Conservation (phyloP, 148 eudicot species). For the Nepenthes gracilis region DNA sequence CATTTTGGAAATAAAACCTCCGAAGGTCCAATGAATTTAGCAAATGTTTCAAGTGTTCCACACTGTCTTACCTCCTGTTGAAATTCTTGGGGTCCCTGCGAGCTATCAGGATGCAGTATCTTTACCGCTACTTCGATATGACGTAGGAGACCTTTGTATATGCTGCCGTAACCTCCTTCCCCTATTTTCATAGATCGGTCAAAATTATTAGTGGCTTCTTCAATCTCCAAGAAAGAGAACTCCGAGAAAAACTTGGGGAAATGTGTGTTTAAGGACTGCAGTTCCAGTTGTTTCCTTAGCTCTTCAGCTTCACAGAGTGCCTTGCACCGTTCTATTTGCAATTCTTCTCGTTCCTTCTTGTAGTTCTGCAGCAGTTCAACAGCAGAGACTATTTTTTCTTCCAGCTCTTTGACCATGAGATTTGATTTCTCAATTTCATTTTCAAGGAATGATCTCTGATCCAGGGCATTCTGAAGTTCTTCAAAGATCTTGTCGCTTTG, state of each 20-base stretch:
- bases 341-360: conserved; percentile 61
- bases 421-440: conserved; percentile 36
- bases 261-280: conserved; percentile 24
- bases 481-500: conserved; percentile 22
- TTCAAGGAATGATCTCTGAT: conserved; percentile 43
- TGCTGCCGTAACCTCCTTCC: conserved; percentile 76
- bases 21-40: not conserved
- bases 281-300: conserved; percentile 28
- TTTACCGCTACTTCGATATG: conserved; percentile 78
- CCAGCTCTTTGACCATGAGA: conserved; percentile 35
- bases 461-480: conserved; percentile 35
- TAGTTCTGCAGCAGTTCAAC: conserved; percentile 54
- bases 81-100: conserved; percentile 63
- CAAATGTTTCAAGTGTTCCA: not conserved
- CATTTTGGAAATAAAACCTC: too few relatives aligned
- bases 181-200: conserved; percentile 58
- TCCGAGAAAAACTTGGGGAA: conserved; percentile 39
- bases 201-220: conserved; percentile 55
- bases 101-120: conserved; percentile 41
- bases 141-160: conserved; percentile 53
- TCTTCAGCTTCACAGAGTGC: conserved; percentile 47
- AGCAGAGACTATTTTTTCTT: conserved; percentile 53
- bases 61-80: conserved; percentile 64
- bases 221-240: conserved; percentile 56
- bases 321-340: conserved; percentile 48